A percentile compares a stretch with the other conserved stretches of the same genome.
Conservation (phyloP, 2,329 filamentous ascomycete genomes). For the Aureobasidium musti region DNA sequence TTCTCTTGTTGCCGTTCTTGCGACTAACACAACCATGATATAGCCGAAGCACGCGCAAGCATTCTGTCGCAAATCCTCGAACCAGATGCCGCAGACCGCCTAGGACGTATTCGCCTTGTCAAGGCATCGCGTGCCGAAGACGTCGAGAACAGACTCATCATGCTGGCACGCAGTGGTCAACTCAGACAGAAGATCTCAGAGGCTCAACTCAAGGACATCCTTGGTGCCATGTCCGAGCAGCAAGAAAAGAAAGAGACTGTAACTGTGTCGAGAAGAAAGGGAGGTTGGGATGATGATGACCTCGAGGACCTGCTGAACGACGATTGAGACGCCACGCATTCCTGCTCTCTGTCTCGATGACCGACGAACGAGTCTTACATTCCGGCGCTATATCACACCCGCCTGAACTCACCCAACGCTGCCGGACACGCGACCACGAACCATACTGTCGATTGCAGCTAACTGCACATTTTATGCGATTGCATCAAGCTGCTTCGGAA, state of each 20-base stretch:
- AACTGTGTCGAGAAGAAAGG: slow-evolving; percentile 80
- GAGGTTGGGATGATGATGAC: slow-evolving; percentile 81
- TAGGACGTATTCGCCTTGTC: slow-evolving; percentile 92
- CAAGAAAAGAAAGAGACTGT: slow-evolving; percentile 76
- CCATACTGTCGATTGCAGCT: not conserved
- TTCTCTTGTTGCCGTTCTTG: too few species aligned
- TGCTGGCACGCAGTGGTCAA: slow-evolving; percentile 85
- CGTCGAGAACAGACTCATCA: slow-evolving; percentile 90
- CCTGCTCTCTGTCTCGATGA: not conserved
- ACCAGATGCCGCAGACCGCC: slow-evolving; percentile 87
- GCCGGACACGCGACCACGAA: slow-evolving; percentile 23
- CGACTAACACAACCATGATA: slow-evolving; percentile 32
- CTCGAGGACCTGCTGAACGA: slow-evolving; percentile 67
- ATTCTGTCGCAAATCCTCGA: slow-evolving; percentile 92
- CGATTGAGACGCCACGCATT: slow-evolving; percentile 32
- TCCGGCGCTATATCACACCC: not conserved
- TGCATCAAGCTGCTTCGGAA: not conserved
- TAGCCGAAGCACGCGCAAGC: slow-evolving; percentile 70
- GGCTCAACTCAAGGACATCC: slow-evolving; percentile 86
- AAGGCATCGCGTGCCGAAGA: slow-evolving; percentile 88
- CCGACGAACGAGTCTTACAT: not conserved
- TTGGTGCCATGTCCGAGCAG: slow-evolving; percentile 78
- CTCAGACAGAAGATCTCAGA: slow-evolving; percentile 86
- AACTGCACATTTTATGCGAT: not conserved
- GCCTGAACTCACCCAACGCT: not conserved